phyloP scores from a whole-genome alignment of 2,329 filamentous ascomycete species.

The Bipolaris bicolor region DNA sequence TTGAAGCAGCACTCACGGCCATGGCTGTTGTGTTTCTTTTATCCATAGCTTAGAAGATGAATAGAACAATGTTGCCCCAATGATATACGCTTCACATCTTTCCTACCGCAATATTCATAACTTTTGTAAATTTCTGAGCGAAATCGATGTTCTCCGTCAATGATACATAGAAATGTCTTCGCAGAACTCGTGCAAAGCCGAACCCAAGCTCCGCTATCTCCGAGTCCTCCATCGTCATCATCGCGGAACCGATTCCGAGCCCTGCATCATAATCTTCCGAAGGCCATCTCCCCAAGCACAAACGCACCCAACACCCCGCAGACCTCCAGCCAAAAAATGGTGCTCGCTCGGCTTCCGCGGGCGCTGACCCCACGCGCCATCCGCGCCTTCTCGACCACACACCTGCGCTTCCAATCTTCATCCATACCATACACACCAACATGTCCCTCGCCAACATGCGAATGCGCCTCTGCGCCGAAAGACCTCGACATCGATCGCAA shows the following conservation, averaged over 20 bases:
- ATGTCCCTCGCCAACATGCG: slow-evolving; percentile 79
- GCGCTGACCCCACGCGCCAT: not conserved
- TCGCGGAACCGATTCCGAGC: slow-evolving; percentile 11
- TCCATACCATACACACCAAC: slow-evolving; percentile 34
- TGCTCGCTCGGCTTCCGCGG: slow-evolving; percentile 3
- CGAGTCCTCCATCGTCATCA: slow-evolving; percentile 5
- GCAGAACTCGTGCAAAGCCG: not conserved
- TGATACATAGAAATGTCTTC: no score
- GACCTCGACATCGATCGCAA: slow-evolving; percentile 77
- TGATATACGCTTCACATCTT: no score
- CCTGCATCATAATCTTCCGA: slow-evolving; percentile 3
- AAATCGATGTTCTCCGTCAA: no score
- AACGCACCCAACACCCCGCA: not conserved
- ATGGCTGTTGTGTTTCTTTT: no score
- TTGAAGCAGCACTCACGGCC: no score
- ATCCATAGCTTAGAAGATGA: no score
- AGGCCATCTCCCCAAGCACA: not conserved
- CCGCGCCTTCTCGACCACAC: slow-evolving; percentile 15
- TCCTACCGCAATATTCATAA: no score
- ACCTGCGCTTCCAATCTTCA: slow-evolving; percentile 10
- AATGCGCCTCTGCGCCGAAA: slow-evolving; percentile 70
- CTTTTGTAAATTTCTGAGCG: no score
- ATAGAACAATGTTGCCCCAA: no score
- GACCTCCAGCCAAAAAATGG: slow-evolving; percentile 2
- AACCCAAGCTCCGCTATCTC: not conserved